Evolutionary conservation across 257 asterid species (phyloP).

Genomic region (Nicotiana paniculata): DNA sequence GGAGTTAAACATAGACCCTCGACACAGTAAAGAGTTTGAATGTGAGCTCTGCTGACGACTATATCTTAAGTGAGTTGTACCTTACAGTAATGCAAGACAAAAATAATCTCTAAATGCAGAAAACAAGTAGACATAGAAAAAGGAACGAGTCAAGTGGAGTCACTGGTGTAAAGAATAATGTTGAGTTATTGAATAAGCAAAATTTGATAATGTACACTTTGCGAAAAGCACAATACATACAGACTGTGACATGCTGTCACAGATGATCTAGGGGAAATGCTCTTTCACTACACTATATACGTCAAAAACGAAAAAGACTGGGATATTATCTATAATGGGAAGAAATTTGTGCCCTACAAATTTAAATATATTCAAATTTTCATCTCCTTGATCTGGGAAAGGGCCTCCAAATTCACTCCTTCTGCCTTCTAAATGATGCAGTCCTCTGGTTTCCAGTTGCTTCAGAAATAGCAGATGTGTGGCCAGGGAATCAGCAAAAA

Average conservation of each 20-base stretch:
- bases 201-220: constrained; percentile 61
- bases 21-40: not conserved
- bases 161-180: constrained; percentile 1
- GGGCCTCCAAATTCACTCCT: constrained; percentile 26
- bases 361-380: constrained; percentile 21
- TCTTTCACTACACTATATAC: constrained; percentile 61
- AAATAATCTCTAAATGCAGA: not conserved
- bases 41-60: not conserved
- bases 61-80: not conserved
- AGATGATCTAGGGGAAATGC: constrained; percentile 33
- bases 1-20: not conserved
- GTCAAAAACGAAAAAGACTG: constrained; percentile 28
- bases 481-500: constrained; percentile 25
- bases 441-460: constrained; percentile 17
- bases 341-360: constrained; percentile 24
- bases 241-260: constrained; percentile 37
- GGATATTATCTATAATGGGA: constrained; percentile 22
- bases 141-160: not conserved
- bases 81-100: not conserved
- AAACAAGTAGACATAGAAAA: not conserved
- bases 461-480: constrained; percentile 22
- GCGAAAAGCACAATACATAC: constrained; percentile 39
- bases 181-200: constrained; percentile 23
- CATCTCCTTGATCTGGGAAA: constrained; percentile 22
- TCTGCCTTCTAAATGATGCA: constrained; percentile 18